A percentile compares a stretch with the other conserved stretches of the same genome.
Evolutionary conservation across 1,284 basidiomycete species (phyloP).

Genomic region (Boletellus sp.): DNA sequence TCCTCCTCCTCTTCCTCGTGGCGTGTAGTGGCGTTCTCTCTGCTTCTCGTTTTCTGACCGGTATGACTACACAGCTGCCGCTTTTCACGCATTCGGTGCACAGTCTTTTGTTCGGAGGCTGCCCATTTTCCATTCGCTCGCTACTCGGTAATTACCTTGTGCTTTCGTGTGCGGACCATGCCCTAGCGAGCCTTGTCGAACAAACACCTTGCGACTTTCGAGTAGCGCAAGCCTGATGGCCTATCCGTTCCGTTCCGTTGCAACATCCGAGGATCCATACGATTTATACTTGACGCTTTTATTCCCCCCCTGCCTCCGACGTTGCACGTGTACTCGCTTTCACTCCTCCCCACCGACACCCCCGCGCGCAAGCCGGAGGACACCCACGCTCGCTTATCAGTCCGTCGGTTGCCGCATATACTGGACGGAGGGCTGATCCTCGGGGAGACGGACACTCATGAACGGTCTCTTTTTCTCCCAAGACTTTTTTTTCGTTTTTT

Average conservation of each 20-base stretch:
- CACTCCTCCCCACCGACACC: not conserved
- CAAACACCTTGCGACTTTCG: conserved; percentile 15
- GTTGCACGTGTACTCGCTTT: conserved; percentile 11
- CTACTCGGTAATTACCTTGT: conserved; percentile 31
- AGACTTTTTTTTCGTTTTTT: conserved; percentile 14
- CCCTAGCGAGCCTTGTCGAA: conserved; percentile 13
- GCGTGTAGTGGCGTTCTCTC: conserved; percentile 30
- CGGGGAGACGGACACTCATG: conserved; percentile 23
- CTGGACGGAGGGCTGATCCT: conserved; percentile 21
- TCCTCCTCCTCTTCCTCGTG: conserved; percentile 17
- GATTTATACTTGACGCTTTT: conserved; percentile 22
- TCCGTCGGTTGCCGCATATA: conserved; percentile 14
- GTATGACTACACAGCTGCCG: conserved; percentile 27
- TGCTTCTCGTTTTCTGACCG: conserved; percentile 33
- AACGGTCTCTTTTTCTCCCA: conserved; percentile 12
- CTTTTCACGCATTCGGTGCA: conserved; percentile 21
- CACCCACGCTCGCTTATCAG: conserved; percentile 22
- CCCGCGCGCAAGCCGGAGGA: not conserved
- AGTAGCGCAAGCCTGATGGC: conserved; percentile 19
- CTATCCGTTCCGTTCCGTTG: conserved; percentile 27
- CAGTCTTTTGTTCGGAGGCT: conserved; percentile 26
- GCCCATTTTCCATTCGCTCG: conserved; percentile 26
- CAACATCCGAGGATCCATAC: conserved; percentile 18
- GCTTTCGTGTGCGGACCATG: conserved; percentile 24
- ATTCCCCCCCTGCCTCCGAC: conserved; percentile 13